Evolutionary conservation across 352 stramenopile genomes (phyloP), one percentile per base, ranked within the genome.

Genomic region (Phytophthora pisi): DNA sequence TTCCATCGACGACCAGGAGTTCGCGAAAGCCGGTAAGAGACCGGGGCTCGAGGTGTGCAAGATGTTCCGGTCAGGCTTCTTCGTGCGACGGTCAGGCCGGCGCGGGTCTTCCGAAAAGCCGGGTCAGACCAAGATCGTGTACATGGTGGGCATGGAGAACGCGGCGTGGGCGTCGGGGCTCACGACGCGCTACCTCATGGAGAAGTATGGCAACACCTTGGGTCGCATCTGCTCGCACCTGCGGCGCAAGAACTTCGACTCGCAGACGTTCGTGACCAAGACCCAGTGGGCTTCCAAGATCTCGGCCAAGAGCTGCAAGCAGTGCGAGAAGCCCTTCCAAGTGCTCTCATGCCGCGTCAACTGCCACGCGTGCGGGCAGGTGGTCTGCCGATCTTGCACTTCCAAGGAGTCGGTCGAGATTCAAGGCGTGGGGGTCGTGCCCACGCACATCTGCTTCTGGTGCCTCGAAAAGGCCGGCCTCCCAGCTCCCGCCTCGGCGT

Each of bases 61-160:
- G 13, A 80, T 75, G 61, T 83, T 85, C 64, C 65, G 74, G 23
- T 88, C 79, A 9, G 79, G 79, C n/a, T 88, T 85, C 58, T 83
- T 82, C 58, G 61, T 79, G 11, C 75, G 64, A 9, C 64, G 70
- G 6, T 64, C 69, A 28, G 61, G 61, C 61, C 60, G 62, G 18
- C 42, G 42, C 7, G 42, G 53, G 38, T 49, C 49, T 43, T 13
- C 49, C 53, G 36, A 53, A 20, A 5, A 57, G 16, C 45, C 69
- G 18, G 46, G 57, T 1, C 57, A 59, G 24, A 88, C 79, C 53
- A 84, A 86, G 72, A 81, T 88, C 53, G 67, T 86, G 31, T 86
- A 82, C 59, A 71, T 88, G 51, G 72, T 86, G 8, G 79, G 77
- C 4, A 61, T 79, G n/a, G 68, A 80, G 26, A 40, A 65, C 51